Evolutionary conservation across 2,329 filamentous ascomycete species (phyloP), one percentile per base, ranked within the genome.

Genomic region (Gliomastix tumulicola): DNA sequence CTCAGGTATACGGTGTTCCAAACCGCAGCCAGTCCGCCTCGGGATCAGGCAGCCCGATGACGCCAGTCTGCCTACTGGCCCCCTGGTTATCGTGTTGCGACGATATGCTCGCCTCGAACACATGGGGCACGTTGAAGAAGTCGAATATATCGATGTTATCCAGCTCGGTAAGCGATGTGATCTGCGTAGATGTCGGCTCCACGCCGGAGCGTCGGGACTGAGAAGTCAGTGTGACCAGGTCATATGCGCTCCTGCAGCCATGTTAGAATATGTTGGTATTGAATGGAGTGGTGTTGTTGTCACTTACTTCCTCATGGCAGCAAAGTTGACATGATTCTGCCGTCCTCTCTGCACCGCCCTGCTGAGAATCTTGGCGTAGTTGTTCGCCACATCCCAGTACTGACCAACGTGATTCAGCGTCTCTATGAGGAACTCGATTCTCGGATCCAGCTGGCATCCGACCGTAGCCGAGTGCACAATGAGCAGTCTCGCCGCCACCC

Each of bases 141-240:
- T 66, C 63, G 31, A 67, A 67, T 4, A 67, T 53, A 19, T 67
- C 63, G 16, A 67, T 63, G 31, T 57, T 60, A 40, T 67, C 64
- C 3, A 67, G 50, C 38, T 67, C 63, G 41, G 50, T 56, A 5
- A 62, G 50, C 1, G 63, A 59, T 5, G 59, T 57, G 3, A 53
- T 45, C 30, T 62, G 61, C 1, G 60, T 60, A 13, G 60, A 59
- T 5, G 57, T 62, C 4, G 53, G 55, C 19, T 66, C 60, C 1
- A 63, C 23, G 4, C 58, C 59, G 0, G 62, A 63, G 9, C 49
- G 56, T 13, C 62, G 53, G 0, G 52, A 55, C 7, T 55, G 49
- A 3, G 52, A 51, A 6, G 62, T 60, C n/a, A 63, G 41, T 1
- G 50, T 57, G 3, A 61, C 57, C 18, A 67, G 37, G 16, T 65